phyloP scores from a whole-genome alignment of 768 basidiomycete species.

The Psilocybe cyanescens region DNA sequence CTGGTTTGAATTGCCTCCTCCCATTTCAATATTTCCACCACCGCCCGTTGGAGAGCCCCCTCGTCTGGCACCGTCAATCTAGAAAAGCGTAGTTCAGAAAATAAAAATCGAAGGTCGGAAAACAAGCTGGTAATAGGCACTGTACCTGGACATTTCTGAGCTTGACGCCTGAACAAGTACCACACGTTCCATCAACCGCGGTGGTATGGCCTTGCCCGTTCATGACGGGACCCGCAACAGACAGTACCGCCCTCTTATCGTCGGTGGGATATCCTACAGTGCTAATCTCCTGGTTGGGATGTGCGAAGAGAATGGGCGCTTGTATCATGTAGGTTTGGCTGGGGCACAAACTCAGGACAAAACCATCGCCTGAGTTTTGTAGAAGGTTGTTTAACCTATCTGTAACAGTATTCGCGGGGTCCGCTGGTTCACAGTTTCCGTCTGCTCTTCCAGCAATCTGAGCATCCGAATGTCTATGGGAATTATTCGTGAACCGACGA shows the following conservation, averaged over 20 bases:
- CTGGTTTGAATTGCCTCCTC: conserved; percentile 73
- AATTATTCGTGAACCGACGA: not conserved
- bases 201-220: conserved; percentile 73
- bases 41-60: conserved; percentile 56
- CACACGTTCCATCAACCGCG: conserved; percentile 71
- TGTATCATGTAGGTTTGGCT: conserved; percentile 62
- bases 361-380: conserved; percentile 68
- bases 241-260: conserved; percentile 66
- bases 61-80: conserved; percentile 77
- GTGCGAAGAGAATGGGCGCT: conserved; percentile 67
- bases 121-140: not conserved
- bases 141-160: conserved; percentile 75
- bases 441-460: conserved; percentile 12
- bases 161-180: conserved; percentile 58
- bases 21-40: conserved; percentile 86
- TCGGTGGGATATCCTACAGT: conserved; percentile 78
- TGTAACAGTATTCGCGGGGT: conserved; percentile 64
- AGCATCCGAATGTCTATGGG: not conserved
- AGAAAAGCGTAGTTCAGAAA: not conserved
- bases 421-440: conserved; percentile 42
- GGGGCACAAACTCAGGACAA: conserved; percentile 69
- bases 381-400: conserved; percentile 69
- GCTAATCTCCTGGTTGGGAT: conserved; percentile 78
- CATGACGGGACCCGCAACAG: conserved; percentile 65
- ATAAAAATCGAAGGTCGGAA: not conserved